These are phyloP conservation scores for Brasenia schreberi DNA, from an alignment of 164 flowering plant genomes.

Conservation along the genomic window DNA sequence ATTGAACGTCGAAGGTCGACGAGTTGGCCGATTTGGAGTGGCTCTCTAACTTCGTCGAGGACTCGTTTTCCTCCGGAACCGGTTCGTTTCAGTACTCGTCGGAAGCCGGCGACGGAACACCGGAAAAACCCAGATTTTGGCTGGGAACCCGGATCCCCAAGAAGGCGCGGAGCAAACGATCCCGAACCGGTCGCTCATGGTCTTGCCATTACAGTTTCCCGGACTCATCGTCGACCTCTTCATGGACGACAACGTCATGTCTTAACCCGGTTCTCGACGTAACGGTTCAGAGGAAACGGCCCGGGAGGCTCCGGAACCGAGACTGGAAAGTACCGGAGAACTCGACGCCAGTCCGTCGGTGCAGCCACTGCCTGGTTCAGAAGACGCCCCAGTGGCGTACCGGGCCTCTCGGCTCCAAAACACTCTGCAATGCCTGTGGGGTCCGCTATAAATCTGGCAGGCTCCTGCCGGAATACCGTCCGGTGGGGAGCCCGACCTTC, in stretches of 20 bases:
- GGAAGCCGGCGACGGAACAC: slow-evolving; percentile 3
- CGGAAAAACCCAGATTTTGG: slow-evolving; percentile 6
- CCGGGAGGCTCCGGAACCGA: slow-evolving; percentile 5
- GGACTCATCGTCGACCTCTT: slow-evolving; percentile 30
- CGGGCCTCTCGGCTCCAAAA: slow-evolving; percentile 80
- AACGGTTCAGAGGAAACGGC: slow-evolving; percentile 17
- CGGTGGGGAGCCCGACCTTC: slow-evolving; percentile 84
- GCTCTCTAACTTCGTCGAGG: slow-evolving; percentile 73
- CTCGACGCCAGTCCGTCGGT: slow-evolving; percentile 25
- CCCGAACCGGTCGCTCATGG: slow-evolving; percentile 14
- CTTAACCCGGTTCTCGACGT: slow-evolving; percentile 10
- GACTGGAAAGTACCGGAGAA: slow-evolving; percentile 21
- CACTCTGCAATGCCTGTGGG: slow-evolving; percentile 90
- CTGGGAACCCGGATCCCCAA: slow-evolving; percentile 18
- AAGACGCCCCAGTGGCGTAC: slow-evolving; percentile 93
- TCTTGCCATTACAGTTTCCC: slow-evolving; percentile 22
- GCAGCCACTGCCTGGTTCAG: slow-evolving; percentile 72
- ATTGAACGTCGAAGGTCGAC: slow-evolving; percentile 28
- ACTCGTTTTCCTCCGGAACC: slow-evolving; percentile 25
- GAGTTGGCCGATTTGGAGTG: slow-evolving; percentile 61
- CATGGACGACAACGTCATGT: slow-evolving; percentile 17
- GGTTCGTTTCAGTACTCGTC: slow-evolving; percentile 7
- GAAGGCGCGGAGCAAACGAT: slow-evolving; percentile 51
- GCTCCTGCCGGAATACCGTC: slow-evolving; percentile 75
- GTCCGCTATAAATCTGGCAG: slow-evolving; percentile 89